Base-by-base conservation (phyloP, 2,329 filamentous ascomycete species). In the Ophiostoma tasmaniense region DNA sequence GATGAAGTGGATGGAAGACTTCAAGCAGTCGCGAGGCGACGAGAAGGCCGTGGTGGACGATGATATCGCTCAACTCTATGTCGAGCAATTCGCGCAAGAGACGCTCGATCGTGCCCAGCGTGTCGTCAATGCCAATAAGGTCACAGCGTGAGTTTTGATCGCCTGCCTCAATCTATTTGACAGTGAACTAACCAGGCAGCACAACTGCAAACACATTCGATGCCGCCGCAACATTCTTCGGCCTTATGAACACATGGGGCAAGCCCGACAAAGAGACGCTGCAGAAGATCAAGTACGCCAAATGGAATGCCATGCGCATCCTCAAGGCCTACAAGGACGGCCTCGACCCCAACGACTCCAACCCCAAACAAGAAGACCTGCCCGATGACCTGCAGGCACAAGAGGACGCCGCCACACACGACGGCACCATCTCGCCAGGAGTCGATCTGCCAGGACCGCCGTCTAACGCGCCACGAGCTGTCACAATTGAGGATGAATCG, bases 151-250 rank as follows among this genome's bases (percentile, higher is more conserved):
- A 22, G 61, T 35, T 11, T 33, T 33, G 30, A 7, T 30, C 8
- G 1, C 14, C 6, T 33, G 28, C 7, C 3, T 11, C 6, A 20
- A 3, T 10, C 22, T 62, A 1, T n/a, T 25, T 25, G 6, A 55
- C n/a, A 64, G 6, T 7, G 3, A 22, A 1, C 59, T 62, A n/a
- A 62, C 20, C 6, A 10, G 7, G 5, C 6, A 64, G 61, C 13
- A 91, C 96, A 84, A 99, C 95, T 0, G 93, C 92, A 70, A 92
- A 96, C 76, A 98, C 93, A 0, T 96, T 98, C 73, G 90, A 93
- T 76, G 95, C 96, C 1, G 92, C 95, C 0, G 89, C 92, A 0
- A 96, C 93, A 0, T 98, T 99, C 78, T 88, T 98, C 75, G 92
- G 97, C 73, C 83, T 98, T 5, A 85, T 92, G 69, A 89, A 89